A percentile compares a stretch with the other conserved stretches of the same genome.
Conservation (phyloP, 2,329 filamentous ascomycete genomes). For the Ophiostoma perfectum region DNA sequence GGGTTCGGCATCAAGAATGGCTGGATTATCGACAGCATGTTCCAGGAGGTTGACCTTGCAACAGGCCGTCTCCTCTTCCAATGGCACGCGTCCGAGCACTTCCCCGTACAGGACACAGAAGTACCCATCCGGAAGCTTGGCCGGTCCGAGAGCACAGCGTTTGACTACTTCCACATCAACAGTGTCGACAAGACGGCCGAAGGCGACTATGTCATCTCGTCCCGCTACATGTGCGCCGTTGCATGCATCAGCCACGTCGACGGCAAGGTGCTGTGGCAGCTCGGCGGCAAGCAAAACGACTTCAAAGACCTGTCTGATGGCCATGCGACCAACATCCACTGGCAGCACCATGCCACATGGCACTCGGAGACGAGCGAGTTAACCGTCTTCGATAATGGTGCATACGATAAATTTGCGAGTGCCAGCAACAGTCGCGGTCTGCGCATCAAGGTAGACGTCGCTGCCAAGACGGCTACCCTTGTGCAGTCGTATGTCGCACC, state of each 20-base stretch:
- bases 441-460: conserved; percentile 37
- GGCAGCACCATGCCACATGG: conserved; percentile 40
- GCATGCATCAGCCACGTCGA: conserved; percentile 42
- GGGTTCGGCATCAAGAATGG: conserved; percentile 36
- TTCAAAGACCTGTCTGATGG: conserved; percentile 35
- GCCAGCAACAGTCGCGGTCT: conserved; percentile 32
- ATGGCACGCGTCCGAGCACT: conserved; percentile 40
- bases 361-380: conserved; percentile 31
- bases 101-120: conserved; percentile 21
- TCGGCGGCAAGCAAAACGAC: conserved; percentile 45
- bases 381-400: conserved; percentile 46
- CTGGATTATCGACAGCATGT: conserved; percentile 34
- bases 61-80: conserved; percentile 46
- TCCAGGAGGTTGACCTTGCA: conserved; percentile 47
- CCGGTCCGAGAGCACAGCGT: conserved; percentile 34
- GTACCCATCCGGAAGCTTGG: conserved; percentile 15
- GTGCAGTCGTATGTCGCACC: conserved; percentile 38
- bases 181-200: conserved; percentile 46
- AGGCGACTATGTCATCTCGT: conserved; percentile 52
- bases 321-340: conserved; percentile 17
- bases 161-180: conserved; percentile 55
- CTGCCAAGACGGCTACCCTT: conserved; percentile 40
- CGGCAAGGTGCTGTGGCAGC: conserved; percentile 47
- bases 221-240: conserved; percentile 42
- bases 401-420: conserved; percentile 24